A percentile compares a stretch with the other conserved stretches of the same genome.
phyloP scores from a whole-genome alignment of 2,329 filamentous ascomycete genomes.

The Trichoderma sp. region DNA sequence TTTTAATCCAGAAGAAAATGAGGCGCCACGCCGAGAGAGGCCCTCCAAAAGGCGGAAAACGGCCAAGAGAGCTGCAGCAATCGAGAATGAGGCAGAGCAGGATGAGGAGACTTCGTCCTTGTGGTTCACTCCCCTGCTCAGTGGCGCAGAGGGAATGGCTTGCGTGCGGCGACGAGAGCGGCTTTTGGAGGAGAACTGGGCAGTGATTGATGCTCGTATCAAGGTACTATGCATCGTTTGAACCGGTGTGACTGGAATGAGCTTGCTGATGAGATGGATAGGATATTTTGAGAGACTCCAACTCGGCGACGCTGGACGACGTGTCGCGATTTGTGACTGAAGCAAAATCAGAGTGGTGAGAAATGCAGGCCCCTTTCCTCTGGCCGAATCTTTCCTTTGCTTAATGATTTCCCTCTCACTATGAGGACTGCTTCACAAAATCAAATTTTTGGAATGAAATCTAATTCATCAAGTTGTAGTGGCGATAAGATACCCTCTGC shows the following conservation, averaged over 20 bases:
- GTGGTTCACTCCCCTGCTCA: constrained; percentile 57
- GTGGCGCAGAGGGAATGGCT: constrained; percentile 55
- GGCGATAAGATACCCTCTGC: constrained; percentile 64
- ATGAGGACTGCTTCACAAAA: not conserved
- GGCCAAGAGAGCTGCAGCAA: constrained; percentile 42
- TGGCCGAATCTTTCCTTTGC: not conserved
- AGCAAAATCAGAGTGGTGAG: constrained; percentile 41
- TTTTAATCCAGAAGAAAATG: constrained; percentile 57
- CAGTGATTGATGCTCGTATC: constrained; percentile 64
- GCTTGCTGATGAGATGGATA: constrained; percentile 36
- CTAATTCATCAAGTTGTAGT: constrained; percentile 31
- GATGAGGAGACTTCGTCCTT: constrained; percentile 29
- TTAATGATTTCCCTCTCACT: not conserved
- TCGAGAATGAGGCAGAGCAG: constrained; percentile 26
- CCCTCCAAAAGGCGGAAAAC: constrained; percentile 63
- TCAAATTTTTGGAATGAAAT: not conserved
- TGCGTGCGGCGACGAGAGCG: constrained; percentile 58
- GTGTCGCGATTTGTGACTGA: constrained; percentile 60
- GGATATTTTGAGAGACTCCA: constrained; percentile 62
- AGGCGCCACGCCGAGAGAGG: constrained; percentile 40
- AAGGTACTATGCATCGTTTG: constrained; percentile 43
- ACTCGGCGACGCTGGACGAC: constrained; percentile 62
- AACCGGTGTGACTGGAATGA: not conserved
- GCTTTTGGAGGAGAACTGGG: constrained; percentile 68
- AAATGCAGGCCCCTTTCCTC: not conserved